Evolutionary conservation across 805 yeast species (phyloP), one percentile per base, ranked within the genome.

Genomic region (Yarrowia bubula): DNA sequence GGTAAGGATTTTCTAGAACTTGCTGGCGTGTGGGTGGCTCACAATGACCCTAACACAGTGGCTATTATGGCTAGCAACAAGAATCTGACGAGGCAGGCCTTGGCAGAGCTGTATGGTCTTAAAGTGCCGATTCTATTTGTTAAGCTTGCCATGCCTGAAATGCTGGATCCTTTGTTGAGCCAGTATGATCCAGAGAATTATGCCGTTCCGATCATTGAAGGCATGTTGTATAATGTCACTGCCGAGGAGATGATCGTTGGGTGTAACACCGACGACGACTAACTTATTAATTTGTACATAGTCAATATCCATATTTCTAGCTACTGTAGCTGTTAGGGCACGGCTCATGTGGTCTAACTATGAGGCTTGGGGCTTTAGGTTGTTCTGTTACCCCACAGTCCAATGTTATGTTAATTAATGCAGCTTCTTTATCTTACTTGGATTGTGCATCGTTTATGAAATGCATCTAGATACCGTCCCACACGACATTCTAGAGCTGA

Each of bases 1-100:
- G 64, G 64, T 7, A 58, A 44, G n/a, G 64, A 58, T 22, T 43
- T 58, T 43, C 42, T 43, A n/a, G 64, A 58, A 28, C 43, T 58
- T 1, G 51, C 51, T 4, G 64, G 64, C 6, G 33, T 17, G n/a
- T 58, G 64, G 64, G 10, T 43, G 33, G 51, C 64, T 8, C 43
- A 43, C 43, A 58, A 58, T 10, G 51, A 58, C 43, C 51, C 64
- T 13, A 58, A 33, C 22, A 43, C 51, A 4, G 15, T 58, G 1
- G 64, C 64, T 7, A 33, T 58, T 13, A 43, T 58, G 51, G 64
- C 43, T 7, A 43, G 51, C 33, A 58, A 58, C 43, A 43, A 43
- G 22, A 58, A 58, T 18, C 22, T 58, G 18, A 58, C 64, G 3
- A 31, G 51, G 3, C 64, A 43, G 51, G 64, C 43, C 7, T 35